These are phyloP conservation scores for Trichoderma koningiopsis DNA, from an alignment of 2,329 filamentous ascomycete genomes.

Conservation along the genomic window DNA sequence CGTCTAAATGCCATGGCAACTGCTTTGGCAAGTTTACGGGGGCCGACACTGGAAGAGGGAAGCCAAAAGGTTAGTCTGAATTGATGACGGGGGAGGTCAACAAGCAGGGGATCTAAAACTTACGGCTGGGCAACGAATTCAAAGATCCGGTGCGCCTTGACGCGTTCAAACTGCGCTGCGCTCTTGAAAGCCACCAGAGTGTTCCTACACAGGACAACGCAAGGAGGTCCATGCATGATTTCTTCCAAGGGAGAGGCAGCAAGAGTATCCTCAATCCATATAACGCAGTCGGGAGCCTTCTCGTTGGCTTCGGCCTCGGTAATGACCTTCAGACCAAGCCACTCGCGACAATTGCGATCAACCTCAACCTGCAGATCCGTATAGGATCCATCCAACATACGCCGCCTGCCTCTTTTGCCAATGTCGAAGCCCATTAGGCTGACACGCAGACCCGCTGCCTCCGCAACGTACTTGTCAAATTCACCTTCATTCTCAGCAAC, in stretches of 20 bases:
- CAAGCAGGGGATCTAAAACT: constrained; percentile 23
- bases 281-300: constrained; percentile 33
- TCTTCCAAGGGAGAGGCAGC: neutral
- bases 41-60: constrained; percentile 35
- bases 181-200: constrained; percentile 36
- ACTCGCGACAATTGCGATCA: constrained; percentile 35
- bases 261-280: constrained; percentile 28
- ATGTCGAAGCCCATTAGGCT: constrained; percentile 32
- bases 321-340: constrained; percentile 39
- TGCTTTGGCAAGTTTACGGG: constrained; percentile 38
- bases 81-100: too few relatives aligned
- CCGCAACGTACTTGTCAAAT: constrained; percentile 35
- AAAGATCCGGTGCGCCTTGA: constrained; percentile 32
- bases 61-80: neutral
- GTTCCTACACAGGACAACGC: constrained; percentile 41
- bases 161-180: constrained; percentile 21
- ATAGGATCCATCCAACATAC: constrained; percentile 13
- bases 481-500: constrained; percentile 31
- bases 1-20: constrained; percentile 21
- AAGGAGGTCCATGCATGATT: constrained; percentile 27
- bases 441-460: constrained; percentile 38
- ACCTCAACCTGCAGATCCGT: neutral
- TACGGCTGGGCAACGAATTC: constrained; percentile 45
- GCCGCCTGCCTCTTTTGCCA: neutral
- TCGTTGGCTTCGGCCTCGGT: constrained; percentile 21